Evolutionary conservation across 345 rosid species (phyloP).

Genomic region (Garcia nutans): DNA sequence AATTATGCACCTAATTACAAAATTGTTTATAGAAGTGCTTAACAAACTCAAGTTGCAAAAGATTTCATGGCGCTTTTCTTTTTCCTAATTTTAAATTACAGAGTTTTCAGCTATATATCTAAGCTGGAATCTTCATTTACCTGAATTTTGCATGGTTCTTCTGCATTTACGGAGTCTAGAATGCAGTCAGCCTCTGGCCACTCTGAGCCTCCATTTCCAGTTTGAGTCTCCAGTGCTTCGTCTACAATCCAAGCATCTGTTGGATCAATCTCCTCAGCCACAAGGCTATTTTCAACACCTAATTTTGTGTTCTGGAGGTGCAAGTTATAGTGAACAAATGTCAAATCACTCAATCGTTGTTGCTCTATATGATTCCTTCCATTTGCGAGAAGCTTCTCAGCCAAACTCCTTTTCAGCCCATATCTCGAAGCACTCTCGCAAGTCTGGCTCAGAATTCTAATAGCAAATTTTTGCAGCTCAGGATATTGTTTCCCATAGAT

Average conservation of each 20-base stretch:
- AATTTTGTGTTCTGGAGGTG: constrained; percentile 36
- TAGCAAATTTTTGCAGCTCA: constrained; percentile 53
- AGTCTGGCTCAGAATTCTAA: constrained; percentile 52
- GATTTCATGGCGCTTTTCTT: neutral
- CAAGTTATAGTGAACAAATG: constrained; percentile 48
- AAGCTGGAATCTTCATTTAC: neutral
- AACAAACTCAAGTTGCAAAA: neutral
- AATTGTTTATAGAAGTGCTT: too few relatives aligned
- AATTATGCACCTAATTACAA: neutral
- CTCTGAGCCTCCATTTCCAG: neutral
- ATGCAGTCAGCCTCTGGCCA: neutral
- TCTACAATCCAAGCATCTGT: constrained; percentile 27
- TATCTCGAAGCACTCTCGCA: constrained; percentile 52
- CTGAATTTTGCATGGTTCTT: neutral
- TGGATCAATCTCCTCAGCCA: constrained; percentile 25
- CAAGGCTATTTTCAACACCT: neutral
- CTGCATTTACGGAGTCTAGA: neutral
- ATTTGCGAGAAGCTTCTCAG: constrained; percentile 38
- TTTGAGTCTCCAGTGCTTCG: neutral
- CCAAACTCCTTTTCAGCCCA: constrained; percentile 45
- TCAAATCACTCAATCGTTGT: constrained; percentile 28
- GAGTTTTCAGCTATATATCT: neutral
- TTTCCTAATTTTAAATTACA: neutral
- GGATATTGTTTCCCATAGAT: constrained; percentile 43
- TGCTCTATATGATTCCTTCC: constrained; percentile 29